Evolutionary conservation across 139 green algal genomes (phyloP), one percentile per base, ranked within the genome.

Genomic region (Micractinium conductrix): DNA sequence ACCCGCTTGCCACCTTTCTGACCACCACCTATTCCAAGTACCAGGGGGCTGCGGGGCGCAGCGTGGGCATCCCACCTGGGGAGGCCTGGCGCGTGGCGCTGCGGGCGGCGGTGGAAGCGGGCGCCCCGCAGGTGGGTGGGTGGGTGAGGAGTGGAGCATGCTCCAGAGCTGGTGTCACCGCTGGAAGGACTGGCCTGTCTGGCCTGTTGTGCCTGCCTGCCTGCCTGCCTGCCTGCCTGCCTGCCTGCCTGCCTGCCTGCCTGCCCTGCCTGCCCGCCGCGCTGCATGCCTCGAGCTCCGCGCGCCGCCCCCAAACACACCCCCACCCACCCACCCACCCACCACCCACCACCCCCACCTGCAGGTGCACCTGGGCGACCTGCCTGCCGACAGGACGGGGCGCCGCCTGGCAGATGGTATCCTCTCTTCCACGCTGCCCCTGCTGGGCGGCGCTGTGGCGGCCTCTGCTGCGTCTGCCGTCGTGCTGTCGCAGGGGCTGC

Each of bases 11-110:
- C 19, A 30, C 12, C 40, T 12, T 78, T 4, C 82, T 95, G 43
- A 93, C 85, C 30, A 38, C 62, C 16, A 45, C 78, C 2, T 94
- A 94, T 63, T 81, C 84, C 7, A 89, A 84, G 74, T 91, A 89
- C 50, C 92, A 95, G 83, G 80, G 72, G 1, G 48, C 65, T 44
- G 93, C 92, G 21, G 92, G 85, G 8, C 62, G 75, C 30, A 86
- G 45, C n/a, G 74, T 93, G 78, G 94, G 91, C 35, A 76, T 97
- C 30, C 69, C 69, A 5, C 48, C 85, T 8, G 92, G 95, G 2
- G 90, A 89, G 55, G 93, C 94, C 8, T 98, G 94, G 95, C 88
- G 91, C 17, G 91, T 82, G 22, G 94, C 93, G 10, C 33, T 97
- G 74, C 72, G 91, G 60, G 89, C 88, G 0, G 93, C 93, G 22